Evolutionary conservation across 2,329 filamentous ascomycete species (phyloP), one percentile per base, ranked within the genome.

Genomic region (Talaromyces sp.): DNA sequence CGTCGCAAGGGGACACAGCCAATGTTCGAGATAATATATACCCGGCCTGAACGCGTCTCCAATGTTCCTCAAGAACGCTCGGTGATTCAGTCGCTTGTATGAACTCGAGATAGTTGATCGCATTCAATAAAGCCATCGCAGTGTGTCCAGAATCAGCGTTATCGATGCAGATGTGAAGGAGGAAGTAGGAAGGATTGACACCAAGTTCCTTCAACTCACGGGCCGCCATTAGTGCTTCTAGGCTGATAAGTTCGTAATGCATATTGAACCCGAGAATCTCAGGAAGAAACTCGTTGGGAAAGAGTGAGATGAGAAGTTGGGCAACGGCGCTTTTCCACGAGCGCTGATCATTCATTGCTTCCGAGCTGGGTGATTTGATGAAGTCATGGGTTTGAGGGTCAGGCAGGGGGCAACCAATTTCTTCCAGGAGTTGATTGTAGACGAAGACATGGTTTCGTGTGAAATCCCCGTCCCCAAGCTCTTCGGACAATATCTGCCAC

Each of bases 181-280:
- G 66, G 65, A 82, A 84, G 65, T 82, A 83, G 47, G 79, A 78
- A 0, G 76, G 67, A 59, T 80, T 71, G 9, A 83, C 63, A 5
- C 69, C 68, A 25, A 83, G 60, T 63, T 80, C 80, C 15, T 68
- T 69, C 27, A 82, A 69, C 66, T 83, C 81, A 42, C 77, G 73
- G 5, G 74, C 69, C 0, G 75, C 75, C 51, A 72, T 72, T 60
- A 81, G 64, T 1, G 77, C 71, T 58, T 77, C 74, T 19, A 78
- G 63, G 1, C 76, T 72, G 15, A 81, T 57, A 30, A 69, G 67
- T 65, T 84, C 81, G 59, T 77, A 83, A 28, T 80, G 75, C 69
- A 83, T 71, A 64, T 82, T 84, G 65, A 82, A 83, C 1, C 81
- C 80, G 3, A 83, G 68, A 4, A 80, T 78, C 66, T 83, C 81